Percentiles rank a stretch among this genome's conserved stretches.
phyloP scores from a whole-genome alignment of 2,329 filamentous ascomycete species.

The Xylaria polymorpha region DNA sequence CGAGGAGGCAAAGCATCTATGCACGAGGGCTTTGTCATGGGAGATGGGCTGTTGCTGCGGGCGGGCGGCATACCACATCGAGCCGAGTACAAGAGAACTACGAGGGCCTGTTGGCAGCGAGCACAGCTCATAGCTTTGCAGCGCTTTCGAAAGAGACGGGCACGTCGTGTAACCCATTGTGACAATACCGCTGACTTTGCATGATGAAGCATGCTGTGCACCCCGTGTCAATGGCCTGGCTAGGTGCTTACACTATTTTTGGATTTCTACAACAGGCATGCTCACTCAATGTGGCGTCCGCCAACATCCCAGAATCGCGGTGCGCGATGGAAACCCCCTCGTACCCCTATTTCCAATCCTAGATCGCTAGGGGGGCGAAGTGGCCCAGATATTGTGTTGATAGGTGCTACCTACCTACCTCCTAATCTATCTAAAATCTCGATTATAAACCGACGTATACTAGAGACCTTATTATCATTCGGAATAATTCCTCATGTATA shows the following conservation, averaged over 20 bases:
- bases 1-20: slow-evolving; percentile 6
- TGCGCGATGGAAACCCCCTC: neutral
- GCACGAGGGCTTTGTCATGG: neutral
- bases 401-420: neutral
- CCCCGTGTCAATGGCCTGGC: neutral
- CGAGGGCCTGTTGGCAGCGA: neutral
- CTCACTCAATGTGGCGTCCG: neutral
- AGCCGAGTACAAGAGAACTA: neutral
- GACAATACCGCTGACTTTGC: neutral
- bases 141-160: neutral
- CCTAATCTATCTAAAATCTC: neutral
- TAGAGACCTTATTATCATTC: neutral
- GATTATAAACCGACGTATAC: neutral
- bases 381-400: neutral
- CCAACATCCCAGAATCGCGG: neutral
- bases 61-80: neutral
- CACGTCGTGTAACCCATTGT: slow-evolving; percentile 3
- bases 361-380: neutral
- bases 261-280: neutral
- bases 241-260: neutral
- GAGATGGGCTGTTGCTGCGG: neutral
- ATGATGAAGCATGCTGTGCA: neutral
- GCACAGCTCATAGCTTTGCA: neutral
- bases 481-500: neutral
- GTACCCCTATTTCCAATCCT: neutral